Conservation (phyloP, 2,329 filamentous ascomycete species). For the Neonectria hederae region DNA sequence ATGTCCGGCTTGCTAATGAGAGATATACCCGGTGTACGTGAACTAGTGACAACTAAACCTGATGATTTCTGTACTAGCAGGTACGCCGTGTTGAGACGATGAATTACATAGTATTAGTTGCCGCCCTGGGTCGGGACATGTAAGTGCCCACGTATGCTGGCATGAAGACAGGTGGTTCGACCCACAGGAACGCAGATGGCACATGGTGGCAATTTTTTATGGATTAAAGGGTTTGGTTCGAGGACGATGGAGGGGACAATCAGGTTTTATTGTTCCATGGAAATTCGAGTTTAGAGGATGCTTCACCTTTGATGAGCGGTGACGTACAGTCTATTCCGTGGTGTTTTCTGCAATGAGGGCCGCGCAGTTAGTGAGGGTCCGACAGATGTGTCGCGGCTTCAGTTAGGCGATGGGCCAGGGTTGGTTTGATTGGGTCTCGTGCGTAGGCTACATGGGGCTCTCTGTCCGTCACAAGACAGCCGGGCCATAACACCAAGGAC, state of each 20-base stretch:
- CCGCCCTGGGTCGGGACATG: conserved; percentile 10
- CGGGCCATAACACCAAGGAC: background rate
- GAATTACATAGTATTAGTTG: too few relatives aligned
- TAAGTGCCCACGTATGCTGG: conserved; percentile 16
- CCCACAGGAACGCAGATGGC: conserved; percentile 4
- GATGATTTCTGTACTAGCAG: background rate
- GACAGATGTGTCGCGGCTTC: background rate
- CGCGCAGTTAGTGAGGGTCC: background rate
- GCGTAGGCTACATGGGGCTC: background rate
- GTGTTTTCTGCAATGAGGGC: background rate
- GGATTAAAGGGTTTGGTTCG: background rate
- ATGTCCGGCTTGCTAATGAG: conserved; percentile 5
- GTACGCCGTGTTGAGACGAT: background rate
- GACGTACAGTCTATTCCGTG: background rate
- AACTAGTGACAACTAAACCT: background rate
- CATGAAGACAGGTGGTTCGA: conserved; percentile 8
- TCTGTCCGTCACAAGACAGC: background rate
- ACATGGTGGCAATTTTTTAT: background rate
- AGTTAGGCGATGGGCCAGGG: background rate
- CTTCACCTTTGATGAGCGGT: background rate
- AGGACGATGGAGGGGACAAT: background rate
- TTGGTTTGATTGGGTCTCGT: background rate
- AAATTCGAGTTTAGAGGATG: background rate
- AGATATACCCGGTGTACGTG: background rate
- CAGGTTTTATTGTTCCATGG: background rate